Conservation (phyloP, 2,329 filamentous ascomycete genomes). For the Thermothelomyces thermophilus region DNA sequence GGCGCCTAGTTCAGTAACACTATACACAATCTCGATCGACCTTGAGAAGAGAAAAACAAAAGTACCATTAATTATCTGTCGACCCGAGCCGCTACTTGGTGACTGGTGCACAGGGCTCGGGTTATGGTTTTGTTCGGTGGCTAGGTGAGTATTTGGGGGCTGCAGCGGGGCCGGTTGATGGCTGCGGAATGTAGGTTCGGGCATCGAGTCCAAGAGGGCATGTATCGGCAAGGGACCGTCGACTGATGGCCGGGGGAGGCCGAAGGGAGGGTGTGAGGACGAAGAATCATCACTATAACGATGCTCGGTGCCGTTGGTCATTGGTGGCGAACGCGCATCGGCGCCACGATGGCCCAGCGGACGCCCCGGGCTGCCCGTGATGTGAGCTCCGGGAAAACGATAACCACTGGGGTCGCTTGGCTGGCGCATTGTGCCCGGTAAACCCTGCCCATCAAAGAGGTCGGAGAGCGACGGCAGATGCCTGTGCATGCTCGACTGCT, state of each 20-base stretch:
- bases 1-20: too few species aligned
- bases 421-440: slow-evolving; percentile 13
- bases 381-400: slow-evolving; percentile 15
- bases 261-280: slow-evolving; percentile 36
- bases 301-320: slow-evolving; percentile 37
- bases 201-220: slow-evolving; percentile 41
- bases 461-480: slow-evolving; percentile 43
- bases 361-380: slow-evolving; percentile 25
- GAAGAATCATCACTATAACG: slow-evolving; percentile 38
- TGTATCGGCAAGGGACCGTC: slow-evolving; percentile 50
- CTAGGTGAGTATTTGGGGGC: slow-evolving; percentile 3
- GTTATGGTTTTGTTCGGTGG: slow-evolving; percentile 18
- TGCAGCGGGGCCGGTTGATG: slow-evolving; percentile 10
- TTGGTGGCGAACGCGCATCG: slow-evolving; percentile 33
- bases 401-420: slow-evolving; percentile 21
- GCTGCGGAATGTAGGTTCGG: slow-evolving; percentile 14
- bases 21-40: too few species aligned
- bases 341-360: slow-evolving; percentile 25
- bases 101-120: slow-evolving; percentile 12
- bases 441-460: slow-evolving; percentile 36
- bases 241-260: slow-evolving; percentile 38
- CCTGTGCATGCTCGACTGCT: slow-evolving; percentile 29
- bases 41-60: too few species aligned
- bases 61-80: slow-evolving; percentile 18
- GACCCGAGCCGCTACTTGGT: slow-evolving; percentile 9